These are phyloP conservation scores for Umbelopsis sp. DNA, from an alignment of 371 early-diverging fungal genomes.

Conservation along the genomic window DNA sequence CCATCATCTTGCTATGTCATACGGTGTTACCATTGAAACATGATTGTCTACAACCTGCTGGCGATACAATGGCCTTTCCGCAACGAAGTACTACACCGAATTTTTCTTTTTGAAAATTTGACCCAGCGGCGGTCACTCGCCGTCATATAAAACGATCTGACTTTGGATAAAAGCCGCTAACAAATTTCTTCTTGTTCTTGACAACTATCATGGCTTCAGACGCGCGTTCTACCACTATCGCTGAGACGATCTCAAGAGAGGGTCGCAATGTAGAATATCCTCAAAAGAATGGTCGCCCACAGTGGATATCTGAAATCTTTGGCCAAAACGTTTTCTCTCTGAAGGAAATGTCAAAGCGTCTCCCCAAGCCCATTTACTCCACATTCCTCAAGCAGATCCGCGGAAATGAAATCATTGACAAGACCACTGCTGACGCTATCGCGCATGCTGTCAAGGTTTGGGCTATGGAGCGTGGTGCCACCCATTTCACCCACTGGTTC, in stretches of 20 bases:
- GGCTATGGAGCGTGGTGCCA: constrained; percentile 94
- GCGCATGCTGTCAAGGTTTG: constrained; percentile 97
- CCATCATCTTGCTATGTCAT: too few relatives aligned
- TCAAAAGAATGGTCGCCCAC: constrained; percentile 65
- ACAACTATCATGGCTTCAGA: constrained; percentile 32
- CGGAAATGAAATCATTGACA: constrained; percentile 88
- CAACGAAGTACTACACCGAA: too few relatives aligned
- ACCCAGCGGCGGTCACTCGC: too few relatives aligned
- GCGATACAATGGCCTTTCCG: too few relatives aligned
- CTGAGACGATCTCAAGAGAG: constrained; percentile 39
- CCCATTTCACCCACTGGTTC: constrained; percentile 99
- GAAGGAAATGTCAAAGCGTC: constrained; percentile 80
- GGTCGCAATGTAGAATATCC: constrained; percentile 65
- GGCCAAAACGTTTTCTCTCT: constrained; percentile 92
- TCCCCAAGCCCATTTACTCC: constrained; percentile 74
- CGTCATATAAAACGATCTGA: too few relatives aligned
- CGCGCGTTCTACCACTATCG: constrained; percentile 40
- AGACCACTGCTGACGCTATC: constrained; percentile 96
- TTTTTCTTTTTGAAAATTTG: too few relatives aligned
- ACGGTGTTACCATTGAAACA: too few relatives aligned
- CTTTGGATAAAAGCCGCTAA: background rate
- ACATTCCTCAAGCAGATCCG: constrained; percentile 60
- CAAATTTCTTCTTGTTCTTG: constrained; percentile 14
- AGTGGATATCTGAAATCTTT: constrained; percentile 87
- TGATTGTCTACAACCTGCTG: too few relatives aligned